Percentiles rank a stretch among this genome's conserved stretches.
Conservation (phyloP, 371 early-diverging fungal genomes). For the Mucor irregularis region DNA sequence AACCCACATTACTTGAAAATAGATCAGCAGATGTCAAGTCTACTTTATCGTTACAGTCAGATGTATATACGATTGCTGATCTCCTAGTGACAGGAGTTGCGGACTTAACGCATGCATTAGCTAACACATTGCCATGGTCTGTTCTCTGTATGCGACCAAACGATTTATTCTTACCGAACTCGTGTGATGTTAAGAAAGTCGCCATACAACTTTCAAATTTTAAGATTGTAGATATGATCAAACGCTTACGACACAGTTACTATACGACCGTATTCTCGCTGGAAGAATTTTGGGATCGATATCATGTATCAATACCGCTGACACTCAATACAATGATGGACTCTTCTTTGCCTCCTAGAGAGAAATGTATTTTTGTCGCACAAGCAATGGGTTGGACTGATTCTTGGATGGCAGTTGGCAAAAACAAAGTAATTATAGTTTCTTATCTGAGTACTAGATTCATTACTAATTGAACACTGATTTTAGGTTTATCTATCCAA, state of each 20-base stretch:
- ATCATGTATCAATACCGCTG: constrained; percentile 52
- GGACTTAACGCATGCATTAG: constrained; percentile 73
- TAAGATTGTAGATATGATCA: constrained; percentile 52
- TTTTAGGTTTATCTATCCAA: constrained; percentile 70
- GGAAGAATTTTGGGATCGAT: constrained; percentile 71
- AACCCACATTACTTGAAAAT: not conserved
- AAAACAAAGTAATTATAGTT: constrained; percentile 36
- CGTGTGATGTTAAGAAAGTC: constrained; percentile 61
- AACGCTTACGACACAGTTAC: constrained; percentile 51
- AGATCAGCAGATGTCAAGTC: constrained; percentile 14
- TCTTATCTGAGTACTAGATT: not conserved
- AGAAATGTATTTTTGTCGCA: constrained; percentile 55
- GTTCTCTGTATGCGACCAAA: constrained; percentile 79
- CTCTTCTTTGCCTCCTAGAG: constrained; percentile 30
- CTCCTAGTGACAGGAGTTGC: constrained; percentile 57
- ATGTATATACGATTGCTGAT: constrained; percentile 41
- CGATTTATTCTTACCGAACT: constrained; percentile 55
- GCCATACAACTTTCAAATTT: constrained; percentile 53
- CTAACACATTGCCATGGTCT: constrained; percentile 70
- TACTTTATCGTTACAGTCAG: constrained; percentile 4
- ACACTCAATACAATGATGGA: constrained; percentile 47
- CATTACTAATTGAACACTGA: not conserved
- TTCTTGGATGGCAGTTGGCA: constrained; percentile 65
- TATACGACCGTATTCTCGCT: constrained; percentile 51
- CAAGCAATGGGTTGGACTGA: constrained; percentile 64